Evolutionary conservation across 2,329 filamentous ascomycete species (phyloP), one percentile per base, ranked within the genome.

Genomic region (Mycosphaerella arachidis): DNA sequence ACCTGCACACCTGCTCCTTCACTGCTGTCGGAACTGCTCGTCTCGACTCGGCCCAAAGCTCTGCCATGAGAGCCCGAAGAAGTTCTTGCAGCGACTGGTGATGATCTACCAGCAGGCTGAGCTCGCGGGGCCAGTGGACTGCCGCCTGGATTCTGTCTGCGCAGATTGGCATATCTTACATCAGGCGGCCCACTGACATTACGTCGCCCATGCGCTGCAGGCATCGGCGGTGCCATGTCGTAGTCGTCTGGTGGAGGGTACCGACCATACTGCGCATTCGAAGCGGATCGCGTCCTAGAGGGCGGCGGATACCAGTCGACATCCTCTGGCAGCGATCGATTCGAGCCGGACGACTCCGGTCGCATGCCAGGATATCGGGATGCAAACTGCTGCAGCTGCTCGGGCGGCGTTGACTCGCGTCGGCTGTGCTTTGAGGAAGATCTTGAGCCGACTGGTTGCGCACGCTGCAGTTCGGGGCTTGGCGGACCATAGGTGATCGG

Each of bases 271-370:
- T 72, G 72, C 52, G 71, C 72, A 66, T 64, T 74, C 48, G 71
- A 78, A 63, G 68, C 70, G 29, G 73, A 76, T 54, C 70, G 78
- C 58, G 68, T 71, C 58, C 79, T 75, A 66, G 73, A 73, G 10
- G 66, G 60, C 27, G 67, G 60, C 27, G 64, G 51, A 29, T 67
- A 68, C 61, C 76, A 79, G 53, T 78, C 76, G 1, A 73, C 53
- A n/a, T 74, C 82, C 56, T 83, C 79, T 31, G 78, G 78, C 27
- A 82, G 72, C 18, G 78, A 76, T 66, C 76, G 76, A 27, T 72
- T 68, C 9, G 72, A 73, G 52, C 71, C 71, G 12, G 74, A 73
- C 29, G 78, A 77, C 40, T 71, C 72, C 30, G 74, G 71, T 51
- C 69, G 68, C 20, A 66, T 57, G 43, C n/a, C 57, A 20, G 57